A percentile compares a stretch with the other conserved stretches of the same genome.
Conservation (phyloP, 805 yeast genomes). For the Pichia rugopelliculosa region DNA sequence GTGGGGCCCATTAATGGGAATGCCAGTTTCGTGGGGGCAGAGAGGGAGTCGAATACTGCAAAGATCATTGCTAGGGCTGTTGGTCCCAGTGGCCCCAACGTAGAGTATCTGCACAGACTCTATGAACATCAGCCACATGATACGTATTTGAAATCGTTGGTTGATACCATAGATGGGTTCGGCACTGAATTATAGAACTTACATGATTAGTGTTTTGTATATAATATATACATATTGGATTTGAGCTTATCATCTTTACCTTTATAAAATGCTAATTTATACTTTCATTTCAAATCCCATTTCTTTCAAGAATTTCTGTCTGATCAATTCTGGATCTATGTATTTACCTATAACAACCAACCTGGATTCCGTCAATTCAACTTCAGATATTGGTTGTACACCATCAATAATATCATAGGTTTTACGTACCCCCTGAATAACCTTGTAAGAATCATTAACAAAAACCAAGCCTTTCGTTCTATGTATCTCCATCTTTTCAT, state of each 20-base stretch:
- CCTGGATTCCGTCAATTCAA: constrained; percentile 15
- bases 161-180: not conserved
- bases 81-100: constrained; percentile 82
- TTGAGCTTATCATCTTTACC: too few species aligned
- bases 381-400: constrained; percentile 9
- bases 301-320: constrained; percentile 3
- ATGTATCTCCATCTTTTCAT: constrained; percentile 57
- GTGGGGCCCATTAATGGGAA: constrained; percentile 51
- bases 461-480: constrained; percentile 73
- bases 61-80: constrained; percentile 41
- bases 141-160: constrained; percentile 1
- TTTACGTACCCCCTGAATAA: constrained; percentile 88
- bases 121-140: constrained; percentile 42
- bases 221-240: too few species aligned
- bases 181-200: too few species aligned
- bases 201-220: too few species aligned
- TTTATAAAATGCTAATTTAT: not conserved
- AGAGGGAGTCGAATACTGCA: constrained; percentile 53
- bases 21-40: constrained; percentile 82
- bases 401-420: constrained; percentile 71
- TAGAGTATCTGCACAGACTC: constrained; percentile 58
- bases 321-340: constrained; percentile 11
- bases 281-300: constrained; percentile 7
- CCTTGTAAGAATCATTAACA: constrained; percentile 35
- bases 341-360: constrained; percentile 29